Percentiles rank a stretch among this genome's conserved stretches.
These are phyloP conservation scores for Gynandropsis gynandra DNA, from an alignment of 345 rosid genomes.

Conservation along the genomic window DNA sequence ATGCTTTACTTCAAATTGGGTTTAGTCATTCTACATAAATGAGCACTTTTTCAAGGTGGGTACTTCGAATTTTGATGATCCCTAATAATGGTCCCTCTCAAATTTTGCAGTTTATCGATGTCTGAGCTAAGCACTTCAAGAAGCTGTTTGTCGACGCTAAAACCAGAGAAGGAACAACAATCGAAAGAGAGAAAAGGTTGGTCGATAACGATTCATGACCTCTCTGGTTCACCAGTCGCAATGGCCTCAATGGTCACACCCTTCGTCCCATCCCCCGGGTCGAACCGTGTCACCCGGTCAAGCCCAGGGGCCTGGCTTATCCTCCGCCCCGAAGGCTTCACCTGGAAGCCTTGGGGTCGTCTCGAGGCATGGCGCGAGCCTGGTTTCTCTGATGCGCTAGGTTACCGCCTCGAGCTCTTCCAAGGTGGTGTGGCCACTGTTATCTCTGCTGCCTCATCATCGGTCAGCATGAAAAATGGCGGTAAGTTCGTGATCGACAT, in stretches of 20 bases:
- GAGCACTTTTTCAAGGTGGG: no score
- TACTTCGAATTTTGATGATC: neutral
- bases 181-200: conserved; percentile 84
- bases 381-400: conserved; percentile 46
- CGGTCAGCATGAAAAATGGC: conserved; percentile 51
- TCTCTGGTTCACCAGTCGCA: conserved; percentile 93
- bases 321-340: conserved; percentile 64
- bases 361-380: conserved; percentile 86
- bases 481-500: conserved; percentile 75
- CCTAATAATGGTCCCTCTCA: neutral
- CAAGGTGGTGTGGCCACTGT: conserved; percentile 45
- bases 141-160: conserved; percentile 48
- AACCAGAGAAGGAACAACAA: conserved; percentile 45
- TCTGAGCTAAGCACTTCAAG: conserved; percentile 26
- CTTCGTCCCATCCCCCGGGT: conserved; percentile 82
- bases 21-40: no score
- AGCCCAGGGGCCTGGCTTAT: conserved; percentile 96
- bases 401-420: conserved; percentile 73
- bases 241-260: conserved; percentile 99
- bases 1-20: no score
- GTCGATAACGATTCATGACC: conserved; percentile 87
- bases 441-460: conserved; percentile 35
- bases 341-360: conserved; percentile 98
- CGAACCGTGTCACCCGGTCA: conserved; percentile 67
- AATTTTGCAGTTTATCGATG: conserved; percentile 48